These are phyloP conservation scores for Dothidotthia symphoricarpi DNA, from an alignment of 2,329 filamentous ascomycete species.

Conservation along the genomic window DNA sequence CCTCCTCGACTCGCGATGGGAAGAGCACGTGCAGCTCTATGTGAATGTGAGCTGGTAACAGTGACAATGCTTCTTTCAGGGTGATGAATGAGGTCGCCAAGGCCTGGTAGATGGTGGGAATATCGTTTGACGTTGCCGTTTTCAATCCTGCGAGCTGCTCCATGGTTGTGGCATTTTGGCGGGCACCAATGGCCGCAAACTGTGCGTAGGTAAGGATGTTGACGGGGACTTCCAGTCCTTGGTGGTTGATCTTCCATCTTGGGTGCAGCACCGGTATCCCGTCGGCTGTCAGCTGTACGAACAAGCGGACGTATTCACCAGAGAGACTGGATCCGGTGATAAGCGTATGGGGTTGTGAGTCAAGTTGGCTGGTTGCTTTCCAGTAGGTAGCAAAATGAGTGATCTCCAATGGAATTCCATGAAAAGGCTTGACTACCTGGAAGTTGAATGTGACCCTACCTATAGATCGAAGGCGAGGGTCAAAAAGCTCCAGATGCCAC, in stretches of 20 bases:
- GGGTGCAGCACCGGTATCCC: slow-evolving; percentile 85
- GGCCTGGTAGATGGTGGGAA: slow-evolving; percentile 65
- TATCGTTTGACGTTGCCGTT: slow-evolving; percentile 30
- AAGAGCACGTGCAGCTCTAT: slow-evolving; percentile 92
- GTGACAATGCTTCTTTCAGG: slow-evolving; percentile 70
- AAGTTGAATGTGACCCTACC: slow-evolving; percentile 92
- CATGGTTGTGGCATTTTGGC: slow-evolving; percentile 27
- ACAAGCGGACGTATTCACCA: slow-evolving; percentile 90
- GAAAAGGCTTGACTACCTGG: slow-evolving; percentile 95
- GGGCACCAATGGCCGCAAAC: slow-evolving; percentile 55
- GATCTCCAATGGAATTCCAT: slow-evolving; percentile 88
- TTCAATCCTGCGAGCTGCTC: slow-evolving; percentile 25
- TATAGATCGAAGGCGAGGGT: slow-evolving; percentile 85
- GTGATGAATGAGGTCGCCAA: slow-evolving; percentile 76
- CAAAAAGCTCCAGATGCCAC: slow-evolving; percentile 86
- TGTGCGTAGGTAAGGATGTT: slow-evolving; percentile 73
- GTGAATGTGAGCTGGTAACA: slow-evolving; percentile 77
- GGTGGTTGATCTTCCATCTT: slow-evolving; percentile 73
- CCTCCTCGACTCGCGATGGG: slow-evolving; percentile 73
- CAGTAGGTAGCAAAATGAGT: slow-evolving; percentile 99
- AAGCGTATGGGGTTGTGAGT: slow-evolving; percentile 79
- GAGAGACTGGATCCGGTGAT: slow-evolving; percentile 94
- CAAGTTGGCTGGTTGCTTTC: slow-evolving; percentile 94
- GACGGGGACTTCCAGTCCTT: slow-evolving; percentile 77
- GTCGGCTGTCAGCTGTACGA: slow-evolving; percentile 88